Conservation (phyloP, 164 flowering plant species). For the Malania oleifera region DNA sequence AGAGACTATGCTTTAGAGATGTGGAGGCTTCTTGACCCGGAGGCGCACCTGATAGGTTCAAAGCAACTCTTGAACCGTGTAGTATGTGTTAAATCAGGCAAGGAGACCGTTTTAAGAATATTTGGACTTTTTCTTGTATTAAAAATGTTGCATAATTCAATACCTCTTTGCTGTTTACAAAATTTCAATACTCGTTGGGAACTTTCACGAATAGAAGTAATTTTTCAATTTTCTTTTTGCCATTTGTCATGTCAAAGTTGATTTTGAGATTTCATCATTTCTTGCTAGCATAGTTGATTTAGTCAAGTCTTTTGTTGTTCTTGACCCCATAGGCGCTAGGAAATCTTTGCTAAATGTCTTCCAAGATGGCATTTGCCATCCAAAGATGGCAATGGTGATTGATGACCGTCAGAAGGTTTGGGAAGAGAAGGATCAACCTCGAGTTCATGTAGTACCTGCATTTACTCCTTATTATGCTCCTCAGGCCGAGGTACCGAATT, state of each 20-base stretch:
- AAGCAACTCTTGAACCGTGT: conserved; percentile 76
- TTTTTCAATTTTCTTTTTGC: neutral
- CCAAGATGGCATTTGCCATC: conserved; percentile 77
- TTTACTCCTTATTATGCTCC: conserved; percentile 97
- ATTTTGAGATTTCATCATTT: too few species aligned
- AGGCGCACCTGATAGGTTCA: conserved; percentile 60
- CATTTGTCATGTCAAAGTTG: too few species aligned
- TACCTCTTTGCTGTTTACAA: neutral
- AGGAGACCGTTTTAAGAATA: conserved; percentile 11
- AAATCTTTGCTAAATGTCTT: conserved; percentile 89
- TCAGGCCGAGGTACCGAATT: conserved; percentile 79
- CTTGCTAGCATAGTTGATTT: neutral
- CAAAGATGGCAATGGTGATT: conserved; percentile 98
- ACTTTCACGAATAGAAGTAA: too few species aligned
- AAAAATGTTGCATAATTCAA: neutral
- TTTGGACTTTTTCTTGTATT: neutral
- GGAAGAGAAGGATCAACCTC: conserved; percentile 93
- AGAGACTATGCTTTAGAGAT: conserved; percentile 97
- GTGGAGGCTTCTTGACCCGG: conserved; percentile 99
- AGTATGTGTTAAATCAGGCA: conserved; percentile 92
- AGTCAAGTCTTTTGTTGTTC: neutral
- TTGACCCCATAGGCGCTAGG: conserved; percentile 46
- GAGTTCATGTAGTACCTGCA: conserved; percentile 97
- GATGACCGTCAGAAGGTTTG: conserved; percentile 95
- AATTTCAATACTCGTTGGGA: neutral